These are phyloP conservation scores for Saccharum officinarum DNA, from an alignment of 176 grass and related monocot species.

Conservation along the genomic window DNA sequence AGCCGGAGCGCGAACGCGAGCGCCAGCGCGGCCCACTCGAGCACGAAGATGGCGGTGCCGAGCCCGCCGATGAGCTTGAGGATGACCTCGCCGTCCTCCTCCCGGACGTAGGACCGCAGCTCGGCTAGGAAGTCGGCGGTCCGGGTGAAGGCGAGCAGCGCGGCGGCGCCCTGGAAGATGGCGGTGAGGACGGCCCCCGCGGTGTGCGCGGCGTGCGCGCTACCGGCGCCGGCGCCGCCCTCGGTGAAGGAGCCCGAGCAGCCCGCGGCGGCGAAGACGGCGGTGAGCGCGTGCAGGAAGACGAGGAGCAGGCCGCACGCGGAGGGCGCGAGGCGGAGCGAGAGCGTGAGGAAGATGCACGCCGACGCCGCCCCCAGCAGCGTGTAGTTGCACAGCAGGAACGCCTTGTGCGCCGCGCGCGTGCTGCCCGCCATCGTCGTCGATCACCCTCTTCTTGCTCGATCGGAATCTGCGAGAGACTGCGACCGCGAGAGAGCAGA, in stretches of 20 bases:
- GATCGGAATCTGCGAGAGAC: too few species aligned
- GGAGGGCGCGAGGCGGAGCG: conserved; percentile 73
- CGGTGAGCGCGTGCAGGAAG: conserved; percentile 72
- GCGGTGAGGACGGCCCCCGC: conserved; percentile 63
- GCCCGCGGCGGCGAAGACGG: conserved; percentile 52
- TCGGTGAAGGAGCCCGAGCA: conserved; percentile 60
- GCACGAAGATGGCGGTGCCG: conserved; percentile 65
- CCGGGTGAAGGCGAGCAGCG: conserved; percentile 61
- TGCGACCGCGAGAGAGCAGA: not conserved
- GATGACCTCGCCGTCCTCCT: conserved; percentile 73
- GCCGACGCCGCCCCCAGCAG: conserved; percentile 72
- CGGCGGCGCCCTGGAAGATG: conserved; percentile 73
- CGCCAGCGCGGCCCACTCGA: conserved; percentile 68
- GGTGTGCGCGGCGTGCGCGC: conserved; percentile 54
- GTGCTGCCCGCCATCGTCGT: not conserved
- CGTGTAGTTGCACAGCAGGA: conserved; percentile 75
- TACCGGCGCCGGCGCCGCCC: not conserved
- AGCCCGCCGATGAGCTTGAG: conserved; percentile 69
- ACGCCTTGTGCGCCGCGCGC: conserved; percentile 52
- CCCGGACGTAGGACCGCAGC: conserved; percentile 62
- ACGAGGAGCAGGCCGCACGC: conserved; percentile 72
- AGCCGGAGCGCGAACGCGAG: conserved; percentile 65
- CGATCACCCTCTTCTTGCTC: not conserved
- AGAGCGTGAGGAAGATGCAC: conserved; percentile 90
- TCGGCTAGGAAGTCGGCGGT: conserved; percentile 59